These are phyloP conservation scores for Hondaea fermentalgiana DNA, from an alignment of 108 stramenopile genomes.

Conservation along the genomic window DNA sequence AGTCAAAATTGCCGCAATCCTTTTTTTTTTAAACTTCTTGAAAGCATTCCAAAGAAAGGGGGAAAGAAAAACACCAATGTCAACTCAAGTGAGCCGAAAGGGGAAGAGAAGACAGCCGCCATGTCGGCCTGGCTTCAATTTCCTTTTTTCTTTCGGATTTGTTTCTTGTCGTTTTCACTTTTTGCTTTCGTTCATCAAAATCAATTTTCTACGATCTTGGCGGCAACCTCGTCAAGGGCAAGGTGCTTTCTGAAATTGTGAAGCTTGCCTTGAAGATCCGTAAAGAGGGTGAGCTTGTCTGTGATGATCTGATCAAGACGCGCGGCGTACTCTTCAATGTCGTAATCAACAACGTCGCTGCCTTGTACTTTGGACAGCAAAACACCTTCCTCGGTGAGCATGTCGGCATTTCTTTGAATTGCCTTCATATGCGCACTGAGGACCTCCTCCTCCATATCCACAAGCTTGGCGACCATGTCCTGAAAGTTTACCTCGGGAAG, in stretches of 20 bases:
- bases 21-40: too few species aligned
- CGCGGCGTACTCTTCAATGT: conserved; percentile 80
- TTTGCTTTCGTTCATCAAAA: not conserved
- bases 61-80: too few species aligned
- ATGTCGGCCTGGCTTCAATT: not conserved
- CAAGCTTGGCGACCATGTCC: conserved; percentile 63
- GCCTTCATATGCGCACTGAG: conserved; percentile 83
- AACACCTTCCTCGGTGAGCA: conserved; percentile 79
- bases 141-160: not conserved
- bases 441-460: conserved; percentile 89
- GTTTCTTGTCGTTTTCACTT: too few species aligned
- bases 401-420: conserved; percentile 80
- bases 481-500: conserved; percentile 50
- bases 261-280: conserved; percentile 53
- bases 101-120: not conserved
- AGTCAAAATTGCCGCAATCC: too few species aligned
- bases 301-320: conserved; percentile 76
- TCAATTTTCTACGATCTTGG: conserved; percentile 19
- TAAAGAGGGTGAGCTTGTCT: conserved; percentile 65
- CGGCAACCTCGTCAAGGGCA: conserved; percentile 33
- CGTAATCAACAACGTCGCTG: conserved; percentile 67
- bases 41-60: too few species aligned
- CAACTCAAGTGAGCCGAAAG: too few species aligned
- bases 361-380: conserved; percentile 74
- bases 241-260: conserved; percentile 46